A percentile compares a stretch with the other conserved stretches of the same genome.
Conservation (phyloP, 441 rosid genomes). For the Pelargonium australe region DNA sequence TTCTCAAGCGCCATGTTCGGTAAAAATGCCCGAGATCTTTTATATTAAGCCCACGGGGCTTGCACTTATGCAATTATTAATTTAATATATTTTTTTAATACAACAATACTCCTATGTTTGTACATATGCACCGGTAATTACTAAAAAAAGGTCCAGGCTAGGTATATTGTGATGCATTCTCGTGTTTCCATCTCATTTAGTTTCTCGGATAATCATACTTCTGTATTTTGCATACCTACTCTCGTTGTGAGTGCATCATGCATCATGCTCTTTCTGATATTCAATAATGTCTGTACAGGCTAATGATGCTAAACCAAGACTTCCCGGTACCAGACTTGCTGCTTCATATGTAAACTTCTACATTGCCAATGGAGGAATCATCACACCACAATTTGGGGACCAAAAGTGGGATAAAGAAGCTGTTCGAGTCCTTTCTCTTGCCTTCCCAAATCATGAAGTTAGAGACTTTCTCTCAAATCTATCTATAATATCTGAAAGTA, state of each 20-base stretch:
- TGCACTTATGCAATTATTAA: too few species aligned
- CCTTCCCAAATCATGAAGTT: constrained; percentile 66
- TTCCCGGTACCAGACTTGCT: constrained; percentile 75
- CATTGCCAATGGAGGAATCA: constrained; percentile 71
- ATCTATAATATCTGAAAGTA: neutral
- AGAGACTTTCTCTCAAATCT: constrained; percentile 7
- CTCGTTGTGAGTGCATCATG: neutral
- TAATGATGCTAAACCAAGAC: constrained; percentile 62
- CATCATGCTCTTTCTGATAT: neutral
- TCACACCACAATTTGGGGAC: constrained; percentile 82
- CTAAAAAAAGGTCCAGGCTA: too few species aligned
- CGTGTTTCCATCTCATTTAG: too few species aligned
- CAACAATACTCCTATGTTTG: too few species aligned
- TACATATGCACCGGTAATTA: too few species aligned
- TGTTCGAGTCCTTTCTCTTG: constrained; percentile 50
- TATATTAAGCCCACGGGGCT: too few species aligned
- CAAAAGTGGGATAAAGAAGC: constrained; percentile 73
- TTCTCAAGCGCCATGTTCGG: too few species aligned
- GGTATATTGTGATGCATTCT: too few species aligned
- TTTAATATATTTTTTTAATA: too few species aligned
- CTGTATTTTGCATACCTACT: too few species aligned
- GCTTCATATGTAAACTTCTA: constrained; percentile 85
- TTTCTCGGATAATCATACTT: too few species aligned
- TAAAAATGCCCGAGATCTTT: too few species aligned
- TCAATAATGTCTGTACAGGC: constrained; percentile 33